Conservation (phyloP, 495 filamentous ascomycete genomes). For the Penicillium longicatenatum region DNA sequence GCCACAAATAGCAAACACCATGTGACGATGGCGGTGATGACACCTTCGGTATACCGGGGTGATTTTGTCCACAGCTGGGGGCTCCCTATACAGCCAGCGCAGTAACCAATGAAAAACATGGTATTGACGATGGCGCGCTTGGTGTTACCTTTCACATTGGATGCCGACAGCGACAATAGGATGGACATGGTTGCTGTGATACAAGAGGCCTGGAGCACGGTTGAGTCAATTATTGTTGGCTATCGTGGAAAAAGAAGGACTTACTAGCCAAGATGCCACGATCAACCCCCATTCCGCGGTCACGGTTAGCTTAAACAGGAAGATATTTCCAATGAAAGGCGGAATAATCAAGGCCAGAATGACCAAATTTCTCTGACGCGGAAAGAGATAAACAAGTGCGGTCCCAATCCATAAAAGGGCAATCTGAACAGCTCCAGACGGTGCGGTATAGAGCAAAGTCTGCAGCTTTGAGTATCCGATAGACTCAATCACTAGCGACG, state of each 20-base stretch:
- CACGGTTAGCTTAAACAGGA: conserved; percentile 33
- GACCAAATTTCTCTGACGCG: conserved; percentile 25
- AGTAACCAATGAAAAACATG: conserved; percentile 42
- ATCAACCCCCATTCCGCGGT: conserved; percentile 35
- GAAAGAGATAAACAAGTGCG: conserved; percentile 23
- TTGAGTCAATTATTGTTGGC: neutral
- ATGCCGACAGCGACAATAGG: conserved; percentile 52
- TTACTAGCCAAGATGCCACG: conserved; percentile 37
- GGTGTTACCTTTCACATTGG: conserved; percentile 65
- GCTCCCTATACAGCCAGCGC: conserved; percentile 33
- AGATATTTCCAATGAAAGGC: conserved; percentile 30
- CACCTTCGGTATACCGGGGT: conserved; percentile 29
- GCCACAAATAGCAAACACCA: conserved; percentile 31
- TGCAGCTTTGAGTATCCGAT: conserved; percentile 32
- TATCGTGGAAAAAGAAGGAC: neutral
- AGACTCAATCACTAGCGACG: conserved; percentile 36
- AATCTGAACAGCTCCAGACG: conserved; percentile 37
- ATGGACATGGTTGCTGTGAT: conserved; percentile 54
- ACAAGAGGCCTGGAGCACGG: conserved; percentile 23
- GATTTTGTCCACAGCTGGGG: conserved; percentile 36
- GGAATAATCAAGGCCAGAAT: conserved; percentile 27
- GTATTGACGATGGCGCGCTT: conserved; percentile 55
- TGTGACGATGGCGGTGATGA: conserved; percentile 32
- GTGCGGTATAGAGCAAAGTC: conserved; percentile 35
- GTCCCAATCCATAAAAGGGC: conserved; percentile 35